Evolutionary conservation across 345 rosid species (phyloP).

Genomic region (Passiflora organensis): DNA sequence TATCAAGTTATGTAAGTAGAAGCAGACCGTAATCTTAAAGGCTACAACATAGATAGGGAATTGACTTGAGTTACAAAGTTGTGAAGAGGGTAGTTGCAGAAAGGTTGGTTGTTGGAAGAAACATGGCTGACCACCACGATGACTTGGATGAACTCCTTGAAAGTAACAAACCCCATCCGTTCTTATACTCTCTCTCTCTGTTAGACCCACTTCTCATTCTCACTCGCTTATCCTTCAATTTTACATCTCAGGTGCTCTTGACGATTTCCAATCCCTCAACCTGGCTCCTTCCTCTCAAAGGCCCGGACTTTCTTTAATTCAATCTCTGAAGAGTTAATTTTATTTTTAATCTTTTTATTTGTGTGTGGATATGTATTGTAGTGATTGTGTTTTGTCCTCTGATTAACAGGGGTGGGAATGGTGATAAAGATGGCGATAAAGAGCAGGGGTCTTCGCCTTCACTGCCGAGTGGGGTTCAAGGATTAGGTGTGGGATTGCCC

Average conservation of each 20-base stretch:
- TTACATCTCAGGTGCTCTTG: constrained; percentile 79
- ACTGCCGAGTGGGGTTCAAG: constrained; percentile 62
- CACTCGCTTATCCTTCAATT: neutral
- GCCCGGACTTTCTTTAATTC: constrained; percentile 17
- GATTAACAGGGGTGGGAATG: constrained; percentile 38
- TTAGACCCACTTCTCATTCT: constrained; percentile 1
- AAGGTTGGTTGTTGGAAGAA: too few species aligned
- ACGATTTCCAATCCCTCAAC: constrained; percentile 90
- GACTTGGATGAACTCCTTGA: constrained; percentile 96
- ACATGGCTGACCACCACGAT: constrained; percentile 61
- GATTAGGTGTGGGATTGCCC: constrained; percentile 91
- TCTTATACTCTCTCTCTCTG: neutral
- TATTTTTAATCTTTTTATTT: neutral
- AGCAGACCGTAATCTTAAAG: too few species aligned
- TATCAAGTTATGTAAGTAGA: too few species aligned
- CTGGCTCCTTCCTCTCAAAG: constrained; percentile 48
- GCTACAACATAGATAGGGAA: too few species aligned
- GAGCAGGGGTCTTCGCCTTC: constrained; percentile 24
- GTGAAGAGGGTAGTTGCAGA: too few species aligned
- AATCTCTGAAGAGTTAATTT: neutral
- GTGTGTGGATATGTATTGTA: neutral
- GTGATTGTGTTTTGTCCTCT: constrained; percentile 5
- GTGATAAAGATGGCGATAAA: constrained; percentile 20
- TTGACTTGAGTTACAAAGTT: too few species aligned
- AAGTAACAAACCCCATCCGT: constrained; percentile 36